Evolutionary conservation across 108 stramenopile genomes (phyloP).

Genomic region (Conticribra guillardii): DNA sequence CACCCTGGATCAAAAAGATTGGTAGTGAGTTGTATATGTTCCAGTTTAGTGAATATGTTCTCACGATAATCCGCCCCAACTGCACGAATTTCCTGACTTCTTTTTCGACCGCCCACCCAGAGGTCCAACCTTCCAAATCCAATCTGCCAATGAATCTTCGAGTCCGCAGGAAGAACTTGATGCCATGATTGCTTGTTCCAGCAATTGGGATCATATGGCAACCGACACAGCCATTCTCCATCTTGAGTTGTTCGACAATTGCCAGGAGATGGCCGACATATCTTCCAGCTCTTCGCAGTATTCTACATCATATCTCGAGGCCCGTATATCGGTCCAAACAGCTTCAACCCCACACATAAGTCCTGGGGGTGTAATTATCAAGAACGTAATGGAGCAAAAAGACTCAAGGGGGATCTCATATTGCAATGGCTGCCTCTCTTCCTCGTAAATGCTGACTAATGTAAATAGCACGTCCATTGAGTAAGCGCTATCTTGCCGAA

Average conservation of each 20-base stretch:
- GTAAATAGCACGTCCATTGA: conserved; percentile 20
- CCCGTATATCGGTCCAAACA: conserved; percentile 5
- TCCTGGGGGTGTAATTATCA: background rate
- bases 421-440: background rate
- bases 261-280: conserved; percentile 16
- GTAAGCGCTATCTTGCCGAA: conserved; percentile 29
- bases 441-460: conserved; percentile 18
- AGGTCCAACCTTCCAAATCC: background rate
- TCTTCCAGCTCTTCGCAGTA: conserved; percentile 9
- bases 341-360: background rate
- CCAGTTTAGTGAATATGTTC: conserved; percentile 5
- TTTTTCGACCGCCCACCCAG: conserved; percentile 16
- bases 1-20: conserved; percentile 11
- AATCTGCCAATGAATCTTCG: conserved; percentile 3
- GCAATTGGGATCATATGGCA: conserved; percentile 24
- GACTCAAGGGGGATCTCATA: background rate
- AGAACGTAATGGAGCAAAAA: conserved; percentile 7
- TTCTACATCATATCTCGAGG: background rate
- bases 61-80: conserved; percentile 7
- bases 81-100: conserved; percentile 3
- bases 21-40: conserved; percentile 5
- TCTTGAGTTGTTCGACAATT: conserved; percentile 14
- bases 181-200: conserved; percentile 17
- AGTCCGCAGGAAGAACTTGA: conserved; percentile 19
- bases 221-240: conserved; percentile 1